Percentiles rank a stretch among this genome's conserved stretches.
Conservation (phyloP, 805 yeast species). For the Kodamaea neixiangensis region DNA sequence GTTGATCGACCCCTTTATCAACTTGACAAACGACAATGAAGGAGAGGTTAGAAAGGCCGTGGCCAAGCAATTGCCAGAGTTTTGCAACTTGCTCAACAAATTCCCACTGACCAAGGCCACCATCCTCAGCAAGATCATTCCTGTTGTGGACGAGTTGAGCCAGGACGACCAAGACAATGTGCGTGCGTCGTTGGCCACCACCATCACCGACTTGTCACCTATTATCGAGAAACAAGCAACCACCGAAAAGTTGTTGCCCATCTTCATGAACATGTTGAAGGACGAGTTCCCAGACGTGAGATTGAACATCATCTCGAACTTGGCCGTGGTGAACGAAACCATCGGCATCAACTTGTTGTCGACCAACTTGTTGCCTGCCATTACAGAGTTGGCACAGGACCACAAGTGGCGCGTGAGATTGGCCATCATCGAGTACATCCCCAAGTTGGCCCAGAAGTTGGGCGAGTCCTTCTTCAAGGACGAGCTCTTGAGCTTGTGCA, state of each 20-base stretch:
- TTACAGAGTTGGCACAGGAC: slow-evolving; percentile 93
- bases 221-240: slow-evolving; percentile 82
- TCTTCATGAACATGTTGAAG: slow-evolving; percentile 88
- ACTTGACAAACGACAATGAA: slow-evolving; percentile 86
- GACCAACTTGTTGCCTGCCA: slow-evolving; percentile 90
- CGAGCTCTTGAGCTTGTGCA: slow-evolving; percentile 84
- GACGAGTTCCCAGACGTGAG: slow-evolving; percentile 98
- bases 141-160: slow-evolving; percentile 78
- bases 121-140: slow-evolving; percentile 71
- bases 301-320: slow-evolving; percentile 87
- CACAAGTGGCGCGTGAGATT: slow-evolving; percentile 96
- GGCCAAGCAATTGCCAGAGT: slow-evolving; percentile 85
- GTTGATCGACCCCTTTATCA: slow-evolving; percentile 69
- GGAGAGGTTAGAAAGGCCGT: slow-evolving; percentile 96
- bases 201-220: slow-evolving; percentile 85
- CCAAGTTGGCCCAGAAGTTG: slow-evolving; percentile 88
- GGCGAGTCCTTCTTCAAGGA: slow-evolving; percentile 93
- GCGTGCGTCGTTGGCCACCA: slow-evolving; percentile 87
- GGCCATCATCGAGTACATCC: slow-evolving; percentile 96
- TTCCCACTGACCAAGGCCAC: slow-evolving; percentile 41
- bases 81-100: slow-evolving; percentile 52
- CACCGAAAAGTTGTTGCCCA: slow-evolving; percentile 78
- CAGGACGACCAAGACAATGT: slow-evolving; percentile 93
- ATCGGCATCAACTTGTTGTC: slow-evolving; percentile 88
- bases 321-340: slow-evolving; percentile 89